Evolutionary conservation across 2,329 filamentous ascomycete genomes (phyloP).

Genomic region (Exophiala spinifera): DNA sequence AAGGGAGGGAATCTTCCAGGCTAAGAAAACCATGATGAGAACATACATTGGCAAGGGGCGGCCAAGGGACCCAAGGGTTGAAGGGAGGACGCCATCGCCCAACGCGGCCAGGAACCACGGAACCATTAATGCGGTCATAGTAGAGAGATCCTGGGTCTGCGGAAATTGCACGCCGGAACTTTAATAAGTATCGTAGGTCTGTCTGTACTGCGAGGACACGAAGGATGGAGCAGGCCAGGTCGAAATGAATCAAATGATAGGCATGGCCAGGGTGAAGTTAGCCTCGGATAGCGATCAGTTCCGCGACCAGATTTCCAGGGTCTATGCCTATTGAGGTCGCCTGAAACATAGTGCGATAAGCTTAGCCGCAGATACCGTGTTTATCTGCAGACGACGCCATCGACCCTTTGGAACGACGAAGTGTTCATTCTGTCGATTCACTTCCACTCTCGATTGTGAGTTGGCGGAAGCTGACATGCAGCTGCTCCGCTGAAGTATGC

Average conservation of each 20-base stretch:
- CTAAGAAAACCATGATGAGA: background rate
- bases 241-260: background rate
- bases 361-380: background rate
- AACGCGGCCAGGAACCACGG: background rate
- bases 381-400: background rate
- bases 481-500: background rate
- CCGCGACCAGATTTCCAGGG: background rate
- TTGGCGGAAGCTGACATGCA: too few species aligned
- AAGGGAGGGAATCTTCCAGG: background rate
- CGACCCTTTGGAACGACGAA: too few species aligned
- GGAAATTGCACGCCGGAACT: background rate
- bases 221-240: background rate
- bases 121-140: background rate
- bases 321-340: background rate
- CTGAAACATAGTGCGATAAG: background rate
- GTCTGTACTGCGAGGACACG: background rate
- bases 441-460: background rate
- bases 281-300: background rate
- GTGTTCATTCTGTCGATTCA: background rate
- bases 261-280: background rate
- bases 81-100: background rate
- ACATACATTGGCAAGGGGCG: background rate
- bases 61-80: too few species aligned
- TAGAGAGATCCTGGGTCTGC: background rate
- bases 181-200: background rate